These are phyloP conservation scores for Coemansia sp. DNA, from an alignment of 192 early-diverging fungal species.

Conservation along the genomic window DNA sequence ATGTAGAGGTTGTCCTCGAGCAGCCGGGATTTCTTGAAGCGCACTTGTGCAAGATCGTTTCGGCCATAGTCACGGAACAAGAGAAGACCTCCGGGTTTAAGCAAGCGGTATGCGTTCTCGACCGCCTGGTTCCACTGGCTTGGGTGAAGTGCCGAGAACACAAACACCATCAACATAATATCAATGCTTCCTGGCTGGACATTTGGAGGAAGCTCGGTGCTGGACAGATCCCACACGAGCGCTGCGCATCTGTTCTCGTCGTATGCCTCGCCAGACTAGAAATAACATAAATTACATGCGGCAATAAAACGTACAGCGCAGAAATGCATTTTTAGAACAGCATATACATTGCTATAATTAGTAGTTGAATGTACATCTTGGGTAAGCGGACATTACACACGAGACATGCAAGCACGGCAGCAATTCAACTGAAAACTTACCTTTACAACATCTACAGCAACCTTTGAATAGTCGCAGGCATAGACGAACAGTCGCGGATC, in stretches of 20 bases:
- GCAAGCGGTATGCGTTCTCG: constrained; percentile 59
- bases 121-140: constrained; percentile 64
- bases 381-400: neutral
- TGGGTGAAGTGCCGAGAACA: constrained; percentile 74
- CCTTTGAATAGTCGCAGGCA: constrained; percentile 71
- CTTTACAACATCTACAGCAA: constrained; percentile 74
- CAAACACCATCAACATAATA: constrained; percentile 77
- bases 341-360: constrained; percentile 5
- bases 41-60: constrained; percentile 77
- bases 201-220: constrained; percentile 54
- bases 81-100: constrained; percentile 75
- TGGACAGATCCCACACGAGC: constrained; percentile 75
- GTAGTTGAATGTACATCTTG: neutral
- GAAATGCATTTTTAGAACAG: constrained; percentile 2
- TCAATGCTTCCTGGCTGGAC: constrained; percentile 65
- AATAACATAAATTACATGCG: constrained; percentile 1
- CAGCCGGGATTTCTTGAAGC: constrained; percentile 70
- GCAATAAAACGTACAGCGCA: neutral
- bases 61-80: constrained; percentile 81
- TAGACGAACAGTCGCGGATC: constrained; percentile 66
- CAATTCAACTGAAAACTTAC: constrained; percentile 18
- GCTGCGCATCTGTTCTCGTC: constrained; percentile 61
- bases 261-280: constrained; percentile 57
- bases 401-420: neutral
- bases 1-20: constrained; percentile 77